Percentiles rank a stretch among this genome's conserved stretches.
Conservation (phyloP, 306 rosid genomes). For the Cucumis sativus region DNA sequence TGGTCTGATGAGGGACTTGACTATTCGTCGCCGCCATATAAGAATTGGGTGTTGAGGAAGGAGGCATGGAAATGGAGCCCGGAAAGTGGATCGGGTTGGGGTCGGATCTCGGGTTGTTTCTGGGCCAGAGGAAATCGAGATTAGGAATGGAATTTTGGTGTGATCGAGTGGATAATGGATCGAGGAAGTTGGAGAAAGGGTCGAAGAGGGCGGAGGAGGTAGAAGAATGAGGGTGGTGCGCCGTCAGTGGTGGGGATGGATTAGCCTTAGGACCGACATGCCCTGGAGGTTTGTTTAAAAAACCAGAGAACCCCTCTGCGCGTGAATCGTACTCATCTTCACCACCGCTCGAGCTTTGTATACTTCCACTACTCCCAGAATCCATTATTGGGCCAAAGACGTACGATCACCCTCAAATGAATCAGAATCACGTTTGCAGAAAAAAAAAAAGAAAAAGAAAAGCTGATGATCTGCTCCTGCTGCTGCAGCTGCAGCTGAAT, state of each 20-base stretch:
- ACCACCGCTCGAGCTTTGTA: constrained; percentile 85
- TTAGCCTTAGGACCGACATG: constrained; percentile 17
- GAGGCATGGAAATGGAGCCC: constrained; percentile 8
- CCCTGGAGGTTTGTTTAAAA: constrained; percentile 19
- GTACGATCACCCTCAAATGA: not conserved
- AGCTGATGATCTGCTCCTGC: not conserved
- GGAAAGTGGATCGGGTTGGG: constrained; percentile 10
- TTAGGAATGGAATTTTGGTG: constrained; percentile 13
- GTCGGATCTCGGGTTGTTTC: constrained; percentile 21
- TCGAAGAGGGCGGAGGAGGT: constrained; percentile 18
- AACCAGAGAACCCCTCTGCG: constrained; percentile 41
- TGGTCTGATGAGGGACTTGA: not conserved
- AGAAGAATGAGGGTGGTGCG: constrained; percentile 14
- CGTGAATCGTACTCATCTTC: constrained; percentile 89
- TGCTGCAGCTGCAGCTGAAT: too few relatives aligned
- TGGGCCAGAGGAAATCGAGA: constrained; percentile 50
- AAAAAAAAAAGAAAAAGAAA: too few relatives aligned
- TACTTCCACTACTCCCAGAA: constrained; percentile 74
- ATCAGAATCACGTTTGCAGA: not conserved
- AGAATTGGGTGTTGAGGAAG: not conserved
- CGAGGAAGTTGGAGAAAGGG: constrained; percentile 47
- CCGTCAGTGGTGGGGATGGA: not conserved
- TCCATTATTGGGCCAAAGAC: constrained; percentile 32
- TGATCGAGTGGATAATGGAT: constrained; percentile 27
- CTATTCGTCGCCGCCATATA: constrained; percentile 8